Conservation (phyloP, 116 monocot genomes). For the Thalassia testudinum region DNA sequence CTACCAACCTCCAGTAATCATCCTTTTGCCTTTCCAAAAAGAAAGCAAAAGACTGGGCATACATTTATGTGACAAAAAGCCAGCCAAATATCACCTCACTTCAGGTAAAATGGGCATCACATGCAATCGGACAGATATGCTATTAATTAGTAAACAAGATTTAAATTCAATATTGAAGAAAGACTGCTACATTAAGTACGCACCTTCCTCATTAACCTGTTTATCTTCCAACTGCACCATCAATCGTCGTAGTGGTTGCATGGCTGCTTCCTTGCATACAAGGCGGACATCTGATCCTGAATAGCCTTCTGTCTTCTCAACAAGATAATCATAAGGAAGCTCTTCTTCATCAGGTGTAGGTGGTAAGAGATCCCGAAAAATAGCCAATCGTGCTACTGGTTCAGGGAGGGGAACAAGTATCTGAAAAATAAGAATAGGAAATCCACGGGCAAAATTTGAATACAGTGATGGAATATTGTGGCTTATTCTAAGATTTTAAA, state of each 20-base stretch:
- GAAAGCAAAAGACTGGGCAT: too few species aligned
- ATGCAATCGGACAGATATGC: too few species aligned
- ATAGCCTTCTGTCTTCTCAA: slow-evolving; percentile 84
- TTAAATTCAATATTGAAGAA: not conserved
- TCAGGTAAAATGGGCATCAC: too few species aligned
- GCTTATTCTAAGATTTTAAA: too few species aligned
- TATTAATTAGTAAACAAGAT: too few species aligned
- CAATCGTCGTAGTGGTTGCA: slow-evolving; percentile 86
- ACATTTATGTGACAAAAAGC: too few species aligned
- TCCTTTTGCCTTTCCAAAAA: too few species aligned
- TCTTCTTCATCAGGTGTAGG: slow-evolving; percentile 21
- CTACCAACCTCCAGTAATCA: too few species aligned
- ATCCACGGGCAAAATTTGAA: too few species aligned
- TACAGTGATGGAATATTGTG: too few species aligned
- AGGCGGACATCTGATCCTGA: slow-evolving; percentile 96
- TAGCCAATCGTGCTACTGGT: slow-evolving; percentile 70
- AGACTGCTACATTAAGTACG: too few species aligned
- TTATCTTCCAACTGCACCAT: slow-evolving; percentile 57
- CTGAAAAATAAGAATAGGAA: slow-evolving; percentile 13
- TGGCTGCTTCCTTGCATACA: slow-evolving; percentile 97
- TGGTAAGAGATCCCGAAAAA: slow-evolving; percentile 84
- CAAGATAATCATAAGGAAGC: slow-evolving; percentile 58
- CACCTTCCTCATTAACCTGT: slow-evolving; percentile 61
- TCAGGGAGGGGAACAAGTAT: slow-evolving; percentile 97
- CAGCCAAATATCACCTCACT: too few species aligned